Conservation (phyloP, 192 early-diverging fungal genomes). For the Coemansia biformis region DNA sequence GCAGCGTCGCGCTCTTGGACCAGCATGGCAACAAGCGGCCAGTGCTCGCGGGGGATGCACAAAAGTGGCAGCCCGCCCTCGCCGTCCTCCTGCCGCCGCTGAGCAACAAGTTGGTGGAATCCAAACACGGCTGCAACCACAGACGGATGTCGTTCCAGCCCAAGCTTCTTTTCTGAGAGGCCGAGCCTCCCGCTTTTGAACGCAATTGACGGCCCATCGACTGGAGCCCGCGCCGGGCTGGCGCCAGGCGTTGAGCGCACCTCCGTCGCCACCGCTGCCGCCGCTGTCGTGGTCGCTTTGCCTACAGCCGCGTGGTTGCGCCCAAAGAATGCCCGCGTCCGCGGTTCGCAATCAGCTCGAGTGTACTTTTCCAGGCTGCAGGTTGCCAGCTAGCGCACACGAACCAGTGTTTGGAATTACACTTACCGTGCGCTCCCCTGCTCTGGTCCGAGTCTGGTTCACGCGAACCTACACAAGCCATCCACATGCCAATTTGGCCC, state of each 20-base stretch:
- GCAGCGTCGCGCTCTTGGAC: conserved; percentile 38
- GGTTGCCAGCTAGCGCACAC: too few relatives aligned
- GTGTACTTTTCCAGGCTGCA: too few relatives aligned
- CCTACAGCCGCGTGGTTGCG: too few relatives aligned
- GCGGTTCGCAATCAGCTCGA: too few relatives aligned
- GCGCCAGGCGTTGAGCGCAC: not conserved
- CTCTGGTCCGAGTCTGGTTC: too few relatives aligned
- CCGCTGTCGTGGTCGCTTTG: too few relatives aligned
- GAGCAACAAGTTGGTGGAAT: conserved; percentile 40
- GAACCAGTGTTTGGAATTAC: too few relatives aligned
- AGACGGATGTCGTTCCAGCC: conserved; percentile 38
- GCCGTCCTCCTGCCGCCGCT: conserved; percentile 12
- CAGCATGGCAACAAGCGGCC: conserved; percentile 37
- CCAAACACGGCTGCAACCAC: conserved; percentile 35
- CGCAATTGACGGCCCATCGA: conserved; percentile 3
- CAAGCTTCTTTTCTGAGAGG: conserved; percentile 35
- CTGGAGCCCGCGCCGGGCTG: conserved; percentile 1
- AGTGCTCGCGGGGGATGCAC: conserved; percentile 22
- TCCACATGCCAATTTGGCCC: too few relatives aligned
- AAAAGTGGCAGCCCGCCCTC: conserved; percentile 15
- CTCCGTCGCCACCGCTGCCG: not conserved
- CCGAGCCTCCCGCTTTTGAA: conserved; percentile 36
- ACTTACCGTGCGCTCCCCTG: too few relatives aligned
- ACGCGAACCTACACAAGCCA: too few relatives aligned
- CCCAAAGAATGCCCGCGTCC: too few relatives aligned